Evolutionary conservation across 73 alveolate genomes (phyloP), one percentile per base, ranked within the genome.

Genomic region (Urostyla sp.): DNA sequence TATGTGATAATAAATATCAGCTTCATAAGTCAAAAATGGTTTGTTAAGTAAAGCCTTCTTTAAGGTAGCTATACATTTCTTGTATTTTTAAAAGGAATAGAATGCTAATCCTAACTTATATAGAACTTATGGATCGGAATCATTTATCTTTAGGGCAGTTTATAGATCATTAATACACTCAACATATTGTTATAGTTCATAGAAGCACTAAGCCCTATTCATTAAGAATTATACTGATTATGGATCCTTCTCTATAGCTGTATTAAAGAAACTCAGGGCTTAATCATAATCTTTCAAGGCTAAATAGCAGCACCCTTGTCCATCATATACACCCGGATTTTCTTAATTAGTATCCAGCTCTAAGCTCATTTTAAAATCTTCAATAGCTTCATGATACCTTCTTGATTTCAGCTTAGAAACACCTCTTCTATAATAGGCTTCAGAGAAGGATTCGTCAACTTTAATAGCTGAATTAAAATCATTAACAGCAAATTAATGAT

Each of bases 1-100:
- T 32, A 94, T 84, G 63, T 94, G 98, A 67, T 91, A 94, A 75
- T 88, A 91, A 52, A 94, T 94, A 67, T 94, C 98, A 27, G 96
- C 86, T 18, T 91, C 94, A 57, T 94, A 94, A 52, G 97, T 87
- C 10, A 80, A 57, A 73, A 61, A 94, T 15, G 97, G 97, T 40
- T 88, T 73, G 50, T 84, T 88, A 46, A 59, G 88, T 44, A 86
- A 67, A 0, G 93, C 85, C 38, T 63, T 69, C 76, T 90, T 86
- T 4, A 94, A 73, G 32, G 91, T 91, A 46, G 80, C 80, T 48
- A 94, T 89, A 32, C 93, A 79, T 60, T 88, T 84, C 45, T 85
- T 79, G 80, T 61, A 94, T 56, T 91, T 84, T 24, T 91, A 75
- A 74, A 54, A 59, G 38, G 92, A 90, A 66, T 81, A 94, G 56